Evolutionary conservation across 148 eudicot species (phyloP).

Genomic region (Chenopodium quinoa): DNA sequence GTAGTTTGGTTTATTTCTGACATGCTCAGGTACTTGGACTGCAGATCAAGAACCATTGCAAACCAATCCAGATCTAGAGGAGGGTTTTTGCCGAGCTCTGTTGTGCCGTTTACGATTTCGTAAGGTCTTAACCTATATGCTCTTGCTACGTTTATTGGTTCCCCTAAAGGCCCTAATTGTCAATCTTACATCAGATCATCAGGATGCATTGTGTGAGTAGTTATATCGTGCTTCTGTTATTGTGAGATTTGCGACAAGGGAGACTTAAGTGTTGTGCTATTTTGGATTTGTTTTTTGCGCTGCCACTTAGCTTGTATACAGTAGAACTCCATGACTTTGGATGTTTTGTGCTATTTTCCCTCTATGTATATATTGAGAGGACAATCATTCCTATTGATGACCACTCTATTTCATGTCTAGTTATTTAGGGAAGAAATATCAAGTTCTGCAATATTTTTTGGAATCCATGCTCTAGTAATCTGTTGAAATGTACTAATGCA

Average conservation of each 20-base stretch:
- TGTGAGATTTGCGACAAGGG: background rate
- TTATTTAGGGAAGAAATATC: background rate
- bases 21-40: slow-evolving; percentile 15
- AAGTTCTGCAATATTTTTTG: background rate
- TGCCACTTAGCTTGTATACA: background rate
- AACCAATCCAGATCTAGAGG: slow-evolving; percentile 73
- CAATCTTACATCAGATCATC: background rate
- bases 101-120: slow-evolving; percentile 98
- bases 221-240: background rate
- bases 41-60: slow-evolving; percentile 91
- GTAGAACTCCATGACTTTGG: background rate
- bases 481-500: background rate
- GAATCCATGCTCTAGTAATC: background rate
- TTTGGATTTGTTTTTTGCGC: background rate
- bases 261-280: background rate
- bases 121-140: slow-evolving; percentile 77
- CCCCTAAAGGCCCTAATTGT: background rate
- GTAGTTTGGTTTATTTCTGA: slow-evolving; percentile 5
- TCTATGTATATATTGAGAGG: background rate
- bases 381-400: background rate
- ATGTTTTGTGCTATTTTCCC: too few species aligned
- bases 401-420: background rate
- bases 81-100: slow-evolving; percentile 84
- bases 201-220: background rate
- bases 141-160: slow-evolving; percentile 10